Evolutionary conservation across 768 basidiomycete genomes (phyloP).

Genomic region (Xanthoconium purpureum): DNA sequence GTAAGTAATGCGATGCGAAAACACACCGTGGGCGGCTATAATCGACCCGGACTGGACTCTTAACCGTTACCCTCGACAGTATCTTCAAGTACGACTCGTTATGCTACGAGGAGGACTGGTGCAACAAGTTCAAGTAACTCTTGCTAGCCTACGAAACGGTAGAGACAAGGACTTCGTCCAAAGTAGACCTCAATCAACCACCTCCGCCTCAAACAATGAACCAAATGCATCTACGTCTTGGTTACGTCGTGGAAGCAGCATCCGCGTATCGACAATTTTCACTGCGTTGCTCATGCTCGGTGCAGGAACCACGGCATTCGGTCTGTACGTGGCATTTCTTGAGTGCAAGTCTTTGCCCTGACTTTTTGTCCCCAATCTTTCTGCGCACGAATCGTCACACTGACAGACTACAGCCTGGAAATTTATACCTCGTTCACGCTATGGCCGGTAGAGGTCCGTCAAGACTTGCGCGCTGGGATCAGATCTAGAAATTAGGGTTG

Average conservation of each 20-base stretch:
- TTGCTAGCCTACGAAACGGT: neutral
- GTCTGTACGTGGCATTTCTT: slow-evolving; percentile 35
- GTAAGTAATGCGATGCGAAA: no score
- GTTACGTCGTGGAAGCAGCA: slow-evolving; percentile 10
- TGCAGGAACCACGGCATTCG: slow-evolving; percentile 41
- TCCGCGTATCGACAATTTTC: slow-evolving; percentile 42
- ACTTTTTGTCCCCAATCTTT: neutral
- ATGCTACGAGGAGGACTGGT: neutral
- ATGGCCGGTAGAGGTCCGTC: slow-evolving; percentile 64
- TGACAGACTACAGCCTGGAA: slow-evolving; percentile 41
- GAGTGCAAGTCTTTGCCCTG: neutral
- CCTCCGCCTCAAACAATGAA: no score
- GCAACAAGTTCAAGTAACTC: neutral
- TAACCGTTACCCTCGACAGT: no score
- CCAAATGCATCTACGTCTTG: slow-evolving; percentile 1
- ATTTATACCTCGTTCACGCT: slow-evolving; percentile 55
- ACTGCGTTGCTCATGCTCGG: slow-evolving; percentile 37
- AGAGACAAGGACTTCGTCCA: neutral
- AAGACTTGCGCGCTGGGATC: slow-evolving; percentile 63
- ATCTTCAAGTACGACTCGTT: no score
- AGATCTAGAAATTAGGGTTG: slow-evolving; percentile 60
- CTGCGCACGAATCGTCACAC: neutral
- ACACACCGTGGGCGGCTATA: no score
- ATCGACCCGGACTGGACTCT: no score
- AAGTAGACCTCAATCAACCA: slow-evolving; percentile 9